Conservation (phyloP, 208 protist species). For the Trichomonas tenax region DNA sequence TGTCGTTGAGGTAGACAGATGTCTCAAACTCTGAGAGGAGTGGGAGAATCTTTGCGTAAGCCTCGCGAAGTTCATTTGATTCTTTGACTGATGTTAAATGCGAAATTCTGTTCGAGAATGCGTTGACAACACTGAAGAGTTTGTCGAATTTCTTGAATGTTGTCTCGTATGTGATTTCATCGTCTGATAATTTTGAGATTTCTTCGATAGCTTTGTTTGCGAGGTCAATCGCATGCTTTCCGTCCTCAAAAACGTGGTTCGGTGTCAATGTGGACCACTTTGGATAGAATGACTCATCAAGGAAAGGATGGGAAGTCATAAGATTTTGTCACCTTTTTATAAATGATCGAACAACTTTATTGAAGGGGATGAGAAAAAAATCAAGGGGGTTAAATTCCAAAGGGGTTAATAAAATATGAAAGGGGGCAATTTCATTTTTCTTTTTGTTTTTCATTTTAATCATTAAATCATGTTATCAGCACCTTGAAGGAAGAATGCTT, state of each 20-base stretch:
- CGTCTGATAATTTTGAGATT: background rate
- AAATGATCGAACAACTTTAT: too few species aligned
- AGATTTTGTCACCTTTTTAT: background rate
- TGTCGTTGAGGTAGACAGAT: background rate
- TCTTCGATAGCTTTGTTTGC: background rate
- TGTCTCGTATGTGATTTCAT: background rate
- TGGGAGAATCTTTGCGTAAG: background rate
- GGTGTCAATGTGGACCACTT: background rate
- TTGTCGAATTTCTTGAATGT: background rate
- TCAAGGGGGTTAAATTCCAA: too few species aligned
- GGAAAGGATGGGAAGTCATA: background rate
- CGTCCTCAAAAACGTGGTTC: background rate
- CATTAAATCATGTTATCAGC: too few species aligned
- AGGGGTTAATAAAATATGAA: too few species aligned
- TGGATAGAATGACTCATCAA: background rate
- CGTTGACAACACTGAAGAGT: background rate
- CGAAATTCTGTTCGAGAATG: background rate
- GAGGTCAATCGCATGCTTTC: background rate
- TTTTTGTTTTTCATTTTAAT: too few species aligned
- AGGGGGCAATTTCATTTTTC: too few species aligned
- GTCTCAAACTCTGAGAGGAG: background rate
- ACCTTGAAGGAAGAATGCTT: too few species aligned
- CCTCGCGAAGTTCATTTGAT: background rate
- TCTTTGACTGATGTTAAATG: background rate
- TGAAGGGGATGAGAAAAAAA: too few species aligned